Evolutionary conservation across 495 filamentous ascomycete species (phyloP), one percentile per base, ranked within the genome.

Genomic region (Penicillium psychrofluorescens): DNA sequence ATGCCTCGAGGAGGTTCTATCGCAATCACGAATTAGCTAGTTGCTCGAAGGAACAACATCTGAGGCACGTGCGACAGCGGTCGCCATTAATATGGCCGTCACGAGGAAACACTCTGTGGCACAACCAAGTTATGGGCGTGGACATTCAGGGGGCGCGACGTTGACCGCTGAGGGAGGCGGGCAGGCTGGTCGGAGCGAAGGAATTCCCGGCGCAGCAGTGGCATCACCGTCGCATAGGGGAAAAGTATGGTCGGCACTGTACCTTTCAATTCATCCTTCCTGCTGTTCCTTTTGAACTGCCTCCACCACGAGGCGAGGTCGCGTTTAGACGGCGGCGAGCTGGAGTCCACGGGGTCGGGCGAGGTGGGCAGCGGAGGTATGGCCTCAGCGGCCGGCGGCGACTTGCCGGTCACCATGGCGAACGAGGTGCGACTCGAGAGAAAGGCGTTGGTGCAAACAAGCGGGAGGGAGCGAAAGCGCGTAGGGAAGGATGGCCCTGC

Each of bases 251-350:
- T 22, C 22, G 22, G 22, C 22, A 6, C 52, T 65, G 59, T 81
- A 90, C 85, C 85, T 75, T 88, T 85, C 43, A 78, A 67, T 45
- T 91, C 87, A 51, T 89, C 85, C 58, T 83, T 82, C 58, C 83
- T 83, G 11, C 76, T 68, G 38, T 80, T 80, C 29, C 80, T 75
- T 65, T 86, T 88, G 69, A 96, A 95, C 39, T 79, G 77, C 66
- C 83, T 90, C 90, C 89, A 95, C 90, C 90, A 96, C 27, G 83
- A 88, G 54, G 86, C 82, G 44, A 95, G 70, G 55, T 94, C 87
- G 56, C 85, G 78, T 64, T 81, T 90, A 41, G 78, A 83, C 30
- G 88, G 82, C 8, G 84, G 80, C 32, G 84, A 81, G 44, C 56
- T 55, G 45, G 68, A 46, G 40, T 41, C 59, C 50, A 55, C 58